Evolutionary conservation across 2,329 filamentous ascomycete genomes (phyloP).

Genomic region (Orbilia quercus): DNA sequence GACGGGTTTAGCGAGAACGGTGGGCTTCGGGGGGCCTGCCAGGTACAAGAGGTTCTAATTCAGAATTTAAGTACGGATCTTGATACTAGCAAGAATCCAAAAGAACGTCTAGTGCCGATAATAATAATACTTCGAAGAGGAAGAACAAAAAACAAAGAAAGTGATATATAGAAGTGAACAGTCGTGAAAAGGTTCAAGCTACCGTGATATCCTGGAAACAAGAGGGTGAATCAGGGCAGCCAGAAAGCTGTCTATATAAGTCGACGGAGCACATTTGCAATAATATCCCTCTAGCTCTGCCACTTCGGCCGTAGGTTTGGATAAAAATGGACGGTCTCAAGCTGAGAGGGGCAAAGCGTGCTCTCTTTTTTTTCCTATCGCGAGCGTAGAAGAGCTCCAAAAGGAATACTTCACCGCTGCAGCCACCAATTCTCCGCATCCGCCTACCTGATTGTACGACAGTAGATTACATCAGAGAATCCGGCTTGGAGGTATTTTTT

Average conservation of each 20-base stretch:
- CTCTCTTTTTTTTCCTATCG: conserved; percentile 28
- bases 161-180: conserved; percentile 22
- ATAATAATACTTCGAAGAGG: no score
- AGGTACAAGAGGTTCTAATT: conserved; percentile 33
- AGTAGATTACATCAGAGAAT: conserved; percentile 40
- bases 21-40: conserved; percentile 45
- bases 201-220: conserved; percentile 52
- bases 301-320: conserved; percentile 14
- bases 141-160: conserved; percentile 18
- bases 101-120: conserved; percentile 34
- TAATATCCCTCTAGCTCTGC: conserved; percentile 27
- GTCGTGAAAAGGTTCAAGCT: conserved; percentile 39
- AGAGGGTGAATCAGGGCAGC: conserved; percentile 31
- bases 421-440: conserved; percentile 51
- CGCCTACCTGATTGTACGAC: conserved; percentile 31
- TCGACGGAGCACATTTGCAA: conserved; percentile 19
- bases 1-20: conserved; percentile 55
- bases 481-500: conserved; percentile 12
- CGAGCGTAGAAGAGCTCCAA: conserved; percentile 46
- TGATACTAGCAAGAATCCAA: conserved; percentile 51
- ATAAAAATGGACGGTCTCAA: conserved; percentile 34
- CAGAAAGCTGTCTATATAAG: conserved; percentile 47
- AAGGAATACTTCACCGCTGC: conserved; percentile 27
- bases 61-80: conserved; percentile 51
- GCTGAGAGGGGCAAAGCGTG: conserved; percentile 31